Base-by-base conservation (phyloP, 768 basidiomycete genomes). In the Tephrocybe sp. region DNA sequence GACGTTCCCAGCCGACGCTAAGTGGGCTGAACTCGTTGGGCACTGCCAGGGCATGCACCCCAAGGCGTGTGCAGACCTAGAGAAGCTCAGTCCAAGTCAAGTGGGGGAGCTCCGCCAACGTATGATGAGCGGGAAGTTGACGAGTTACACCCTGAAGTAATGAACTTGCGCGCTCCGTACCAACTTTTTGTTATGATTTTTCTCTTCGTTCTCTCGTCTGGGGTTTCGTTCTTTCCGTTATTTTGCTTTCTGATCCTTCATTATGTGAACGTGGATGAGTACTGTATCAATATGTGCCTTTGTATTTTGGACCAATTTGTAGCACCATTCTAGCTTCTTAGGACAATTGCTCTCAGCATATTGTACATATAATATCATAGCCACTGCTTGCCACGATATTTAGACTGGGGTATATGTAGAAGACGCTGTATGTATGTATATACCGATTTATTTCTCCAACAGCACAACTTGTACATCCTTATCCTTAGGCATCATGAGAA, bases 401-500 rank as follows among this genome's bases (percentile, higher is more conserved):
- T n/a, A n/a, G n/a, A n/a, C n/a, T n/a, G n/a, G n/a, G n/a, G n/a
- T n/a, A n/a, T n/a, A n/a, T n/a, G n/a, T n/a, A n/a, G n/a, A n/a
- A n/a, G n/a, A n/a, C n/a, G n/a, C n/a, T n/a, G n/a, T n/a, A n/a
- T n/a, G n/a, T n/a, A n/a, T n/a, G n/a, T n/a, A n/a, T n/a, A n/a
- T n/a, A n/a, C n/a, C 28, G 5, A 12, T 30, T 30, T n/a, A 58
- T 53, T 57, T 59, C 44, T 71, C 70, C n/a, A 77, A 57, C 43
- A 72, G 60, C 3, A 73, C 65, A 20, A 78, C 73, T 41, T 69
- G 69, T 3, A 76, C 75, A 49, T 76, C 75, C 56, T 77, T 76
- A 58, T 77, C 75, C 56, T 64, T 73, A 26, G 76, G 77, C 74
- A 77, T 77, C 74, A 79, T 76, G 50, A 79, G 53, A 9, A 79